Percentiles rank a stretch among this genome's conserved stretches.
Evolutionary conservation across 2,329 filamentous ascomycete species (phyloP).

Genomic region (Sordariomycetes sp.): DNA sequence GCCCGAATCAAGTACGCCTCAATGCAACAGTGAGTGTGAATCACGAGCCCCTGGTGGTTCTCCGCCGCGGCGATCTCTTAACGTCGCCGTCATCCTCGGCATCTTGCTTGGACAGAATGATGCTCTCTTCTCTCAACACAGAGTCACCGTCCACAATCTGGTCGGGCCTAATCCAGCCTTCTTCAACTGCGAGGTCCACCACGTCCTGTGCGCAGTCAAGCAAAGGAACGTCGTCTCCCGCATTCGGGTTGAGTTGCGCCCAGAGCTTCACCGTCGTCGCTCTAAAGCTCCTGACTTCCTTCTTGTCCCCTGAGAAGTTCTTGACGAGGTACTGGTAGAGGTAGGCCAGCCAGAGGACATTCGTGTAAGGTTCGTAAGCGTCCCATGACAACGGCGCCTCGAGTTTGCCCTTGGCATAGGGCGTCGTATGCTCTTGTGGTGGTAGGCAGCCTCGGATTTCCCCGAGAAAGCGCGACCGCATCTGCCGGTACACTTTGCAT

Average conservation of each 20-base stretch:
- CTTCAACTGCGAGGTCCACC: constrained; percentile 46
- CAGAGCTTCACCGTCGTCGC: constrained; percentile 42
- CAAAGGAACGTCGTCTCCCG: constrained; percentile 33
- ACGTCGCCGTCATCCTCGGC: constrained; percentile 9
- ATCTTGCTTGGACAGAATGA: constrained; percentile 22
- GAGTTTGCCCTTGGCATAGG: constrained; percentile 35
- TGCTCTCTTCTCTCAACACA: constrained; percentile 29
- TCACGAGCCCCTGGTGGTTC: neutral
- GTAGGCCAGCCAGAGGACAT: constrained; percentile 57
- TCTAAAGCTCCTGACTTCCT: constrained; percentile 35
- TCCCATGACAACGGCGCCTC: constrained; percentile 45
- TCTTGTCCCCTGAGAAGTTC: constrained; percentile 37
- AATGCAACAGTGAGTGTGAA: neutral
- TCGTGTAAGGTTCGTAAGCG: constrained; percentile 49
- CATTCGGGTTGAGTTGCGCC: constrained; percentile 42
- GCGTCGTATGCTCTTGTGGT: constrained; percentile 32
- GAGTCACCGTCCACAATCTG: constrained; percentile 36
- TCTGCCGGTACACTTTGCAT: constrained; percentile 53
- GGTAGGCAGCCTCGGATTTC: constrained; percentile 41
- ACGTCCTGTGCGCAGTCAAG: constrained; percentile 48
- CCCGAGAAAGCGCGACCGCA: constrained; percentile 47
- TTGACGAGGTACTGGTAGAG: constrained; percentile 43
- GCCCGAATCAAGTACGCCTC: neutral
- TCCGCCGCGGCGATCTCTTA: constrained; percentile 15
- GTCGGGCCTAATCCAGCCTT: constrained; percentile 45